Percentiles rank a stretch among this genome's conserved stretches.
These are phyloP conservation scores for Porcisia deanei DNA, from an alignment of 208 protist species.

Conservation along the genomic window DNA sequence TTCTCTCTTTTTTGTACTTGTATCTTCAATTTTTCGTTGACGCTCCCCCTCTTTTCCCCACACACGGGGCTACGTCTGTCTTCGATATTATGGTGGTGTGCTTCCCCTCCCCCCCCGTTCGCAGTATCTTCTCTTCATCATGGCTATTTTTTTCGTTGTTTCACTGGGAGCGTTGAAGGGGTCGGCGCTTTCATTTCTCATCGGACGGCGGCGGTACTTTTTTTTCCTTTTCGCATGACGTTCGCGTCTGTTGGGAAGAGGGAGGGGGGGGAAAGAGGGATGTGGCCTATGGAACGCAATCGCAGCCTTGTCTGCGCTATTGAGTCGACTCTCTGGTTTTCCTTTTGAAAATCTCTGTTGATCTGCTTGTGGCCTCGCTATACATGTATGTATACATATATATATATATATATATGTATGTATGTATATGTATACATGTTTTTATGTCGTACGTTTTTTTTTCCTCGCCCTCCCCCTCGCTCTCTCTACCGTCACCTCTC, in stretches of 20 bases:
- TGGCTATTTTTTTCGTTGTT: not conserved
- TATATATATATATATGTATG: not conserved
- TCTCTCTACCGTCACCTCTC: not conserved
- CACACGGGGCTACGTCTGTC: not conserved
- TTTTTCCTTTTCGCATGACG: not conserved
- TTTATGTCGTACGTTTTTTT: not conserved
- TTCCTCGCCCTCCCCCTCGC: not conserved
- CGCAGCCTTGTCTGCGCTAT: too few species aligned
- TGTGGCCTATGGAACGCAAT: too few species aligned
- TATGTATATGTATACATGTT: not conserved
- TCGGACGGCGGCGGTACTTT: not conserved
- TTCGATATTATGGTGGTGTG: not conserved
- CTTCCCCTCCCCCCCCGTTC: not conserved
- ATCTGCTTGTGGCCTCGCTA: too few species aligned
- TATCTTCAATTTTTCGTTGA: not conserved
- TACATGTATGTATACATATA: not conserved
- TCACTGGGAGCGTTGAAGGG: not conserved
- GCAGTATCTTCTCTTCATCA: not conserved
- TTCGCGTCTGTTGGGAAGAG: not conserved
- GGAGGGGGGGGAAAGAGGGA: too few species aligned
- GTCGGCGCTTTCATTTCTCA: too few species aligned
- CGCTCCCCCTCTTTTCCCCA: not conserved
- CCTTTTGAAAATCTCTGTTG: too few species aligned
- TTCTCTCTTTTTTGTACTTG: not conserved
- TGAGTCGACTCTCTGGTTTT: too few species aligned